Evolutionary conservation across 2,329 filamentous ascomycete species (phyloP), one percentile per base, ranked within the genome.

Genomic region (Aulographum hederae): DNA sequence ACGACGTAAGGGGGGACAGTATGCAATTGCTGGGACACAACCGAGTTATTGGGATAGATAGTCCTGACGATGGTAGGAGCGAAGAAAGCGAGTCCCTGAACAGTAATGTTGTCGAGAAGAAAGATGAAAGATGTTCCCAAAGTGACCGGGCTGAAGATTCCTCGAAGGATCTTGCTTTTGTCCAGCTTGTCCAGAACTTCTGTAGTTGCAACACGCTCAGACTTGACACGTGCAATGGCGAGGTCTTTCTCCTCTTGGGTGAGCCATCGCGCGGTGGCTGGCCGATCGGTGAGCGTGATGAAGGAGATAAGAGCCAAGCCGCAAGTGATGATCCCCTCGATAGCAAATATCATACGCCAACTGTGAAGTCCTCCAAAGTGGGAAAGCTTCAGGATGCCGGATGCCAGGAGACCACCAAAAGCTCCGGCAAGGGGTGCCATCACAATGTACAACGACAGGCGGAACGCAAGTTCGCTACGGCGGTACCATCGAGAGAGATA

Each of bases 401-500:
- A 59, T 2, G 60, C 60, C 0, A 81, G 55, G 0, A 81, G 57
- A 0, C 76, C 76, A 14, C 77, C 75, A 39, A 80, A 80, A 0
- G 74, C 74, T 3, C 75, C 75, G 0, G 75, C 74, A 0, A 81
- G 56, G 0, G 74, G 73, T 0, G 73, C 68, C 65, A 72, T 76
- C 34, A 78, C 71, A 33, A 80, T 69, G 51, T 78, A 80, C 2
- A 79, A 53, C 1, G 70, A 67, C 1, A 80, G 54, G 0, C 75
- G 63, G 47, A 78, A 78, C 0, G 69, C 64, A 4, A 81, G 54
- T 48, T 82, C 76, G 31, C 63, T 65, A 19, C 71, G 60, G n/a
- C 73, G 60, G 41, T 80, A 81, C 75, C 75, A 81, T 32, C 75
- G 58, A 1, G 67, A 73, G 14, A 80, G 53, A 42, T 80, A 81